phyloP scores from a whole-genome alignment of 306 rosid genomes.

The Spatholobus suberectus region DNA sequence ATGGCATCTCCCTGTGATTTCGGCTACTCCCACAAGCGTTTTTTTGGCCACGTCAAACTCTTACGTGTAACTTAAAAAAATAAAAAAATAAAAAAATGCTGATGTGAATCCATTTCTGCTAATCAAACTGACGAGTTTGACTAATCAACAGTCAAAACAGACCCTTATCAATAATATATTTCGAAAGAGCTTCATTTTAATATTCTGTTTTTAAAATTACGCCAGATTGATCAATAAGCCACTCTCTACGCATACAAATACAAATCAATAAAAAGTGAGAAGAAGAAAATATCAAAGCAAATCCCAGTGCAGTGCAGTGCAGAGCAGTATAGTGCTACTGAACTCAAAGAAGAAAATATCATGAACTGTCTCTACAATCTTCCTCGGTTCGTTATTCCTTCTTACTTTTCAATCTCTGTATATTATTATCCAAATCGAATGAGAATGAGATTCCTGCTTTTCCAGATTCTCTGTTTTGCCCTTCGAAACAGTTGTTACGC shows the following conservation, averaged over 20 bases:
- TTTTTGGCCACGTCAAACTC: too few species aligned
- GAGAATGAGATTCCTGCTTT: slow-evolving; percentile 9
- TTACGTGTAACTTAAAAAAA: too few species aligned
- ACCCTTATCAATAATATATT: too few species aligned
- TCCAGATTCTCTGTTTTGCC: slow-evolving; percentile 66
- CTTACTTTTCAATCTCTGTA: not conserved
- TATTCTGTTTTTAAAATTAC: too few species aligned
- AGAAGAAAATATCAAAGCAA: not conserved
- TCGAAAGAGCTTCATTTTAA: too few species aligned
- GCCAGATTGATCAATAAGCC: too few species aligned
- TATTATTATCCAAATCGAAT: not conserved
- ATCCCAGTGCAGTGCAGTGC: not conserved
- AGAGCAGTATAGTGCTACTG: not conserved
- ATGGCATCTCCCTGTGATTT: too few species aligned
- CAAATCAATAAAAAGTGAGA: not conserved
- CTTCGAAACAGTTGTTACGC: slow-evolving; percentile 47
- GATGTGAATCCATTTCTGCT: too few species aligned
- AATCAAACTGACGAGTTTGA: too few species aligned
- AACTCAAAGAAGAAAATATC: not conserved
- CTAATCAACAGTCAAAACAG: too few species aligned
- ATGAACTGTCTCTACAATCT: slow-evolving; percentile 80
- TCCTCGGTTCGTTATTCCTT: slow-evolving; percentile 50
- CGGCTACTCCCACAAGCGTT: too few species aligned
- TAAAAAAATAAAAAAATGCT: too few species aligned
- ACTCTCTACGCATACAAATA: not conserved